Percentiles rank a stretch among this genome's conserved stretches.
Conservation (phyloP, 345 rosid genomes). For the Brassica rapa region DNA sequence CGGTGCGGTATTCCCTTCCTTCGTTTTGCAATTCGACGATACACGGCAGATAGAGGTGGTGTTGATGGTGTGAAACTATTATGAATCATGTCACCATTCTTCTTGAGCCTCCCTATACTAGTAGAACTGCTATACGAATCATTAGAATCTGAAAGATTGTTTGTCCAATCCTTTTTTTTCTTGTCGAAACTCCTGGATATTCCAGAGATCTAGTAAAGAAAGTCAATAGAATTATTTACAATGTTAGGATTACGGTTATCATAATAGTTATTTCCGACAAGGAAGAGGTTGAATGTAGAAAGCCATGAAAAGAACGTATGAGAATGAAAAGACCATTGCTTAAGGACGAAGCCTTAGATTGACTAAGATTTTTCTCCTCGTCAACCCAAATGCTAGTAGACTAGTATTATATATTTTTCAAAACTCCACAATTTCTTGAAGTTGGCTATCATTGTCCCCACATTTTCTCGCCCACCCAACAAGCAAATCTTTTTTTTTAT, state of each 20-base stretch:
- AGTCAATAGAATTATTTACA: background rate
- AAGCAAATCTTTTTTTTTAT: background rate
- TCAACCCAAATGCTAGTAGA: constrained; percentile 30
- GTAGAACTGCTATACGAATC: constrained; percentile 71
- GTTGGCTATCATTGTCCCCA: constrained; percentile 37
- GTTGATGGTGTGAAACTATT: constrained; percentile 78
- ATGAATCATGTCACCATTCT: constrained; percentile 37
- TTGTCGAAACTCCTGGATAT: constrained; percentile 54
- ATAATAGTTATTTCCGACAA: background rate
- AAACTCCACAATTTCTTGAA: constrained; percentile 30
- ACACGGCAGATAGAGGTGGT: constrained; percentile 69
- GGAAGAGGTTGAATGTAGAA: constrained; percentile 1
- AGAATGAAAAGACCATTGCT: constrained; percentile 9
- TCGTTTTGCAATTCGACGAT: constrained; percentile 60
- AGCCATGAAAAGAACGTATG: constrained; percentile 14
- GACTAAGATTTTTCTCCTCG: constrained; percentile 33
- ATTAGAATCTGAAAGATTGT: constrained; percentile 63
- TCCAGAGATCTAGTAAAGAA: constrained; percentile 57
- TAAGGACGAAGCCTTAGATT: constrained; percentile 26
- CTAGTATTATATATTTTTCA: constrained; percentile 1
- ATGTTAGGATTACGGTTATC: background rate
- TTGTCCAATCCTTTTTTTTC: constrained; percentile 49
- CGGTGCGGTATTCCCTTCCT: constrained; percentile 96
- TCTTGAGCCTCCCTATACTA: constrained; percentile 54
- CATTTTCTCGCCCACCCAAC: constrained; percentile 40